Evolutionary conservation across 1,284 basidiomycete genomes (phyloP).

Genomic region (Apiotrichum brassicae): DNA sequence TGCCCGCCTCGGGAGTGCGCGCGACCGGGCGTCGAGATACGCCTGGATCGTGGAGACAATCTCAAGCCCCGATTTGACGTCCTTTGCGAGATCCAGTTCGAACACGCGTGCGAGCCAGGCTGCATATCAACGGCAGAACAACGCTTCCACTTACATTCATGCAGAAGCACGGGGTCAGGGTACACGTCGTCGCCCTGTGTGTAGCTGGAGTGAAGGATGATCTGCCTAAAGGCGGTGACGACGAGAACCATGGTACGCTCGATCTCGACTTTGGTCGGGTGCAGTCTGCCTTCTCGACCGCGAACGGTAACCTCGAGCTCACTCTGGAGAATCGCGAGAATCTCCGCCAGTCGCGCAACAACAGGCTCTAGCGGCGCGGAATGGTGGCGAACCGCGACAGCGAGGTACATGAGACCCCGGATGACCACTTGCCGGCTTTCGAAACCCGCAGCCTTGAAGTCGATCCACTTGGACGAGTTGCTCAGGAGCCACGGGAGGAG

Average conservation of each 20-base stretch:
- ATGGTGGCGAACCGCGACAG: conserved; percentile 61
- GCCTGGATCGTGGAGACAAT: conserved; percentile 58
- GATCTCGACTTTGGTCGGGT: conserved; percentile 31
- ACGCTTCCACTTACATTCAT: conserved; percentile 52
- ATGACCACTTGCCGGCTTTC: conserved; percentile 67
- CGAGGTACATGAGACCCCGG: conserved; percentile 70
- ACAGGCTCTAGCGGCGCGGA: conserved; percentile 55
- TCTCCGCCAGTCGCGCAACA: conserved; percentile 62
- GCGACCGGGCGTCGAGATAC: conserved; percentile 59
- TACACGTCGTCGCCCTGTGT: conserved; percentile 46
- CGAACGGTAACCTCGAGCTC: conserved; percentile 50
- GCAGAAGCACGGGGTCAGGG: conserved; percentile 61
- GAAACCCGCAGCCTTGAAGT: conserved; percentile 61
- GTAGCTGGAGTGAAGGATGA: conserved; percentile 46
- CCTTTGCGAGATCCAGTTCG: conserved; percentile 51
- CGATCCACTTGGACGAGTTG: conserved; percentile 39
- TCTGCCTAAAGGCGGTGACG: conserved; percentile 57
- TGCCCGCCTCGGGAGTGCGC: conserved; percentile 52
- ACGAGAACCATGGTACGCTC: conserved; percentile 51
- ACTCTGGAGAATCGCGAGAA: conserved; percentile 56
- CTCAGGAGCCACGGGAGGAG: conserved; percentile 54
- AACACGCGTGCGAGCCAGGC: conserved; percentile 62
- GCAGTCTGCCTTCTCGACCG: neutral
- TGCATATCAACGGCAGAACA: conserved; percentile 25
- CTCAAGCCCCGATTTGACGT: conserved; percentile 54